phyloP scores from a whole-genome alignment of 495 filamentous ascomycete species.

The Talaromyces borbonicus region DNA sequence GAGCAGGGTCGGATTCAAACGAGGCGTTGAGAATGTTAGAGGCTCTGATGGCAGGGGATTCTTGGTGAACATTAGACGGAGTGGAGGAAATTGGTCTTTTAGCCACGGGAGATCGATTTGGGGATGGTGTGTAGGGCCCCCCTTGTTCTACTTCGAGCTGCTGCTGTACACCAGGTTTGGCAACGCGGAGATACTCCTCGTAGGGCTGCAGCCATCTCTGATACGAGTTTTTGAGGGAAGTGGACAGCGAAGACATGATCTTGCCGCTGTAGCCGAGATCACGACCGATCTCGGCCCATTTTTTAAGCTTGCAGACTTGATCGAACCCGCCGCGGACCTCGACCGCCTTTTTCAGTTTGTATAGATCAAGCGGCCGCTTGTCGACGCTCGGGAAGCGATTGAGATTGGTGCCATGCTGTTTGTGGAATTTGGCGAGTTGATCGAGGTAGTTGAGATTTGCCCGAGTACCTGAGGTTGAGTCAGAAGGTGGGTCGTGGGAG shows the following conservation, averaged over 20 bases:
- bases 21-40: slow-evolving; percentile 59
- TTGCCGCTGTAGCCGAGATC: slow-evolving; percentile 98
- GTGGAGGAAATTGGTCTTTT: slow-evolving; percentile 56
- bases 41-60: slow-evolving; percentile 63
- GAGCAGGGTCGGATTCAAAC: slow-evolving; percentile 39
- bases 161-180: slow-evolving; percentile 95
- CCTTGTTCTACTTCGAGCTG: slow-evolving; percentile 90
- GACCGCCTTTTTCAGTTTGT: slow-evolving; percentile 93
- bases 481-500: slow-evolving; percentile 26
- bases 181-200: slow-evolving; percentile 85
- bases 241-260: slow-evolving; percentile 99
- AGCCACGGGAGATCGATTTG: slow-evolving; percentile 64
- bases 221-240: slow-evolving; percentile 96
- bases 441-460: slow-evolving; percentile 95
- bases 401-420: slow-evolving; percentile 87
- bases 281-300: slow-evolving; percentile 97
- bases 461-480: slow-evolving; percentile 60
- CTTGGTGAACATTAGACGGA: slow-evolving; percentile 51
- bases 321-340: slow-evolving; percentile 91
- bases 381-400: slow-evolving; percentile 94
- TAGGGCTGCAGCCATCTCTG: slow-evolving; percentile 94
- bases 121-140: slow-evolving; percentile 88
- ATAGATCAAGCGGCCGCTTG: slow-evolving; percentile 93
- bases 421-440: slow-evolving; percentile 92
- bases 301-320: slow-evolving; percentile 91